These are phyloP conservation scores for Coemansia sp. DNA, from an alignment of 192 early-diverging fungal species.

Conservation along the genomic window DNA sequence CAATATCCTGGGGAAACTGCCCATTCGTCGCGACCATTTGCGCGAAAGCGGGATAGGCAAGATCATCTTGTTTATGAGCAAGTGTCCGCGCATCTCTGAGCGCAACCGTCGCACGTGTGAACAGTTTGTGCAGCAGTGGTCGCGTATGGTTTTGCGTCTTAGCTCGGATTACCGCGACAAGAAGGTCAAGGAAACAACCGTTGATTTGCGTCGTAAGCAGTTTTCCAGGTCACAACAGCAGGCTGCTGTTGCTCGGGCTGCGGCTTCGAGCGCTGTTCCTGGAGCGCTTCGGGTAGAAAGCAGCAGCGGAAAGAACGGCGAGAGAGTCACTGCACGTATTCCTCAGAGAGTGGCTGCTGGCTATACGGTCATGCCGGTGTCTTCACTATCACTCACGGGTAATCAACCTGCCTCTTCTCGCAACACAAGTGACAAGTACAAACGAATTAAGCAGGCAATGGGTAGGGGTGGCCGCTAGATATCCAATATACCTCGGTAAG, in stretches of 20 bases:
- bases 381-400: constrained; percentile 12
- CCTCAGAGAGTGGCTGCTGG: constrained; percentile 34
- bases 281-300: constrained; percentile 27
- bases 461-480: constrained; percentile 22
- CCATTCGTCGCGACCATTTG: constrained; percentile 70
- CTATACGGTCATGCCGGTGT: constrained; percentile 46
- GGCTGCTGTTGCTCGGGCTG: neutral
- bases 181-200: constrained; percentile 23
- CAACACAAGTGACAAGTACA: constrained; percentile 19
- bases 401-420: constrained; percentile 17
- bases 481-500: no score
- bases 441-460: constrained; percentile 36
- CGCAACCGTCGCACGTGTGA: constrained; percentile 68
- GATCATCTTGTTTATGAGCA: constrained; percentile 86
- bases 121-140: constrained; percentile 80
- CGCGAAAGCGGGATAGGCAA: constrained; percentile 79
- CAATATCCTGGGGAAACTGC: constrained; percentile 64
- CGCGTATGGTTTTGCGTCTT: constrained; percentile 76
- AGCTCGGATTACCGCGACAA: constrained; percentile 69
- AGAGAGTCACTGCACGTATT: constrained; percentile 31
- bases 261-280: neutral
- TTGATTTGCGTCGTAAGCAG: constrained; percentile 6
- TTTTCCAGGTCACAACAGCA: constrained; percentile 3
- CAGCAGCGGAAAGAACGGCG: constrained; percentile 17
- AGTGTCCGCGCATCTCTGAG: constrained; percentile 72